phyloP scores from a whole-genome alignment of 2,329 filamentous ascomycete genomes.

The Emmonsiellopsis sp. region DNA sequence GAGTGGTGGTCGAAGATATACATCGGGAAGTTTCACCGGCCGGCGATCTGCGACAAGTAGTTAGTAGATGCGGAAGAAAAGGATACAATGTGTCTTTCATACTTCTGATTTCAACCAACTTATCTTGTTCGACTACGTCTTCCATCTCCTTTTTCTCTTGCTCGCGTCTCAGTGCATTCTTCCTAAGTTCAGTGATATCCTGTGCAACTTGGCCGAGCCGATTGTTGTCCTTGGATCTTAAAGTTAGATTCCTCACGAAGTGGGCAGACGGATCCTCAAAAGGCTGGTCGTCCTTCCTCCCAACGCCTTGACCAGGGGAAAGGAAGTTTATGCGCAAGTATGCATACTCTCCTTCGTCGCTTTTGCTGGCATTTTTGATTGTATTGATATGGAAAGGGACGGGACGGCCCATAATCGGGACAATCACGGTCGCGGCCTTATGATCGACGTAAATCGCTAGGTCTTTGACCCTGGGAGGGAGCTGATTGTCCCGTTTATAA shows the following conservation, averaged over 20 bases:
- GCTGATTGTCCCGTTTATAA: conserved; percentile 94
- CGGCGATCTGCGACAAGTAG: conserved; percentile 59
- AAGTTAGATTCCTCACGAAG: conserved; percentile 90
- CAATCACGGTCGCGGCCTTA: conserved; percentile 81
- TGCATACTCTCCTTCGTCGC: conserved; percentile 86
- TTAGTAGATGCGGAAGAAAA: background rate
- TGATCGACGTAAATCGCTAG: conserved; percentile 82
- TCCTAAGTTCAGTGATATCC: conserved; percentile 94
- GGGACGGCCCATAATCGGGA: conserved; percentile 94
- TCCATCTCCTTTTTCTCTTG: conserved; percentile 99
- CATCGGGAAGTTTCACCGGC: conserved; percentile 80
- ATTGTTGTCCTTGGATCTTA: conserved; percentile 80
- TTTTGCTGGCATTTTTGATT: conserved; percentile 98
- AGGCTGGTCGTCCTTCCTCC: conserved; percentile 91
- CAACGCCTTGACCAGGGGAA: conserved; percentile 93
- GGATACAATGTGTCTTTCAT: conserved; percentile 27
- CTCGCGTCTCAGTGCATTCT: conserved; percentile 81
- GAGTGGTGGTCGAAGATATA: conserved; percentile 89
- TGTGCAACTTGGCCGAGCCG: conserved; percentile 85
- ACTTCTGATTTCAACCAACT: conserved; percentile 90
- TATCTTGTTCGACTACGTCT: conserved; percentile 97
- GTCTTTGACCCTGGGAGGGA: conserved; percentile 73
- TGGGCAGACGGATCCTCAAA: conserved; percentile 95
- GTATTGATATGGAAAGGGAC: conserved; percentile 97
- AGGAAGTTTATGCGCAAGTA: conserved; percentile 96